Conservation (phyloP, 2,329 filamentous ascomycete species). For the Chaetomiaceae sp. region DNA sequence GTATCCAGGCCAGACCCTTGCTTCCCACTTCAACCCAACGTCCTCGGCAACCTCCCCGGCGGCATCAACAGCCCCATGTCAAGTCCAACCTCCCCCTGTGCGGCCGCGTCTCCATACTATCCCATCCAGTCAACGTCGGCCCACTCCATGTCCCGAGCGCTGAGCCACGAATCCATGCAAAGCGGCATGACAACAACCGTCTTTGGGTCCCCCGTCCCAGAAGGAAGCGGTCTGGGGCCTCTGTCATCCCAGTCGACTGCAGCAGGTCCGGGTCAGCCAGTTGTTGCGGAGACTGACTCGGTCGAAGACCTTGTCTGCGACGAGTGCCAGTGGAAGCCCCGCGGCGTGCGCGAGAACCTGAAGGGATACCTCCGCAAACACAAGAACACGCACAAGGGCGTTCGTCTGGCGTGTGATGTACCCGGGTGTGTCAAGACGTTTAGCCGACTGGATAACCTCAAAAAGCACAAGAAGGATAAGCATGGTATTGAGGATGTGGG, state of each 20-base stretch:
- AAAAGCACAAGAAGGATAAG: constrained; percentile 31
- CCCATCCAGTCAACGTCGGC: constrained; percentile 7
- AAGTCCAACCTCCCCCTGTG: constrained; percentile 18
- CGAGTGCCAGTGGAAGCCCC: constrained; percentile 30
- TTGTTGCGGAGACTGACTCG: constrained; percentile 16
- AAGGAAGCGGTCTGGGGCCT: constrained; percentile 9
- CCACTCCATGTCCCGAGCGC: constrained; percentile 18
- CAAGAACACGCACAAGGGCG: constrained; percentile 31
- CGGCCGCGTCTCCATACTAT: constrained; percentile 17
- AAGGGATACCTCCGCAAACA: constrained; percentile 32
- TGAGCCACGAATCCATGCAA: constrained; percentile 25
- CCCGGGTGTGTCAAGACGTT: constrained; percentile 29
- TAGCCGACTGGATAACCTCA: constrained; percentile 31
- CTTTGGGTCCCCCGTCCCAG: constrained; percentile 15
- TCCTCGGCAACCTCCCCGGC: constrained; percentile 5
- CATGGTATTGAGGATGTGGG: constrained; percentile 27
- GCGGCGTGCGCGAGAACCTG: constrained; percentile 29
- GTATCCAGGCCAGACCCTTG: constrained; percentile 7
- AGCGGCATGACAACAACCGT: constrained; percentile 11
- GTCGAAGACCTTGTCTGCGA: constrained; percentile 29
- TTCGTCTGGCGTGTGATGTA: constrained; percentile 28
- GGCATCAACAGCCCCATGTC: constrained; percentile 9
- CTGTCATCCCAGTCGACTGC: constrained; percentile 18
- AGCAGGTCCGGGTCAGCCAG: neutral
- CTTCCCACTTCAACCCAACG: constrained; percentile 16